These are phyloP conservation scores for Phylloporus scabripes DNA, from an alignment of 768 basidiomycete genomes.

Conservation along the genomic window DNA sequence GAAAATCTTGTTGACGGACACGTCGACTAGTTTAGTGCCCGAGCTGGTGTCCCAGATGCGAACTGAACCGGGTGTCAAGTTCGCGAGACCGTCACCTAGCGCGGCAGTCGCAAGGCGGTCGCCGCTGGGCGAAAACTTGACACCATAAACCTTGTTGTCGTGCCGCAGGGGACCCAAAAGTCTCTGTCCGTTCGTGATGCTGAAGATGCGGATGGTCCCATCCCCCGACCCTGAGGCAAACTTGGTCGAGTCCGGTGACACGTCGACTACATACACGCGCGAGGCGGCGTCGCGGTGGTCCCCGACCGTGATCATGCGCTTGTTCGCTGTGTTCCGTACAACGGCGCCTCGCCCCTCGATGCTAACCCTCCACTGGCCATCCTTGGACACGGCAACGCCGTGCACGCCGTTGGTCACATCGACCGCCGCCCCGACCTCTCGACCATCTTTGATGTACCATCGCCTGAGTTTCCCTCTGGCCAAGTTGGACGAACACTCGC, in stretches of 20 bases:
- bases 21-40: conserved; percentile 3
- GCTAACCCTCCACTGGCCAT: conserved; percentile 7
- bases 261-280: conserved; percentile 4
- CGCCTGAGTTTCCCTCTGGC: conserved; percentile 1
- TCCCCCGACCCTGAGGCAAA: conserved; percentile 9
- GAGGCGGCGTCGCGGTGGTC: conserved; percentile 1
- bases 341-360: background rate
- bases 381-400: conserved; percentile 4
- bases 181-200: conserved; percentile 1
- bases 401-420: background rate
- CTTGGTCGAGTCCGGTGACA: conserved; percentile 10
- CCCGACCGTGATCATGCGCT: background rate
- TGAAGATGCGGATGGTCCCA: conserved; percentile 3
- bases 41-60: conserved; percentile 4
- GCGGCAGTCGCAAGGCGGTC: background rate
- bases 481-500: background rate
- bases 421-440: background rate
- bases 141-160: background rate
- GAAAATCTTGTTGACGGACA: conserved; percentile 2
- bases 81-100: background rate
- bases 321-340: conserved; percentile 3
- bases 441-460: background rate
- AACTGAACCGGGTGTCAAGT: background rate
- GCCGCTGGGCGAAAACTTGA: conserved; percentile 7
- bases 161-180: conserved; percentile 5